Conservation (phyloP, 768 basidiomycete species). For the Strobilomyces echinocephalus region DNA sequence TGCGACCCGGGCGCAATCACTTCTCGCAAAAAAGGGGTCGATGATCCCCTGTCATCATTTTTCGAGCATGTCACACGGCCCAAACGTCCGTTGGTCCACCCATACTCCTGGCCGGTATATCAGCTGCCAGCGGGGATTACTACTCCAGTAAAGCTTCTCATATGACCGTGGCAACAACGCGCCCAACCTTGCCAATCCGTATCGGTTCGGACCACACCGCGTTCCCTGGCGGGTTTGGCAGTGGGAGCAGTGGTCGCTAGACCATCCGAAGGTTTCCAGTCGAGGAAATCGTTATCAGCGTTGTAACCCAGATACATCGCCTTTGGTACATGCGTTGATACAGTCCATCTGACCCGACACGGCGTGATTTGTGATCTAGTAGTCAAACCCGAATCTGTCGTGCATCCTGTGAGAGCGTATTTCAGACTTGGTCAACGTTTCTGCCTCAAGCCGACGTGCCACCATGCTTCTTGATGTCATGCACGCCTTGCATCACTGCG, state of each 20-base stretch:
- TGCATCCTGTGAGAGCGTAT: constrained; percentile 16
- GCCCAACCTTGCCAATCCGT: constrained; percentile 1
- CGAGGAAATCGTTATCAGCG: neutral
- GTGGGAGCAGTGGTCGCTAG: neutral
- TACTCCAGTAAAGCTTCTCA: constrained; percentile 18
- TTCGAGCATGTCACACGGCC: constrained; percentile 12
- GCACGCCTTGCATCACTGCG: constrained; percentile 24
- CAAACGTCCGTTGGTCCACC: constrained; percentile 7
- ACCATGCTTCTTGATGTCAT: constrained; percentile 13
- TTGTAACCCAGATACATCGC: neutral
- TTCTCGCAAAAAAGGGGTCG: constrained; percentile 6
- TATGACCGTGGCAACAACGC: constrained; percentile 18
- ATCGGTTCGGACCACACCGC: neutral
- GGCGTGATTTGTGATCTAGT: constrained; percentile 6
- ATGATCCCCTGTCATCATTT: constrained; percentile 11
- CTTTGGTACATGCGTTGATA: neutral
- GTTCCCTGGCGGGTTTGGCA: neutral
- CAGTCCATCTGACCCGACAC: constrained; percentile 1
- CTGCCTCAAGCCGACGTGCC: constrained; percentile 19
- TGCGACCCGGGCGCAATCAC: constrained; percentile 17
- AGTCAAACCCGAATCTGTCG: neutral
- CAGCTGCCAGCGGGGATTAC: constrained; percentile 29
- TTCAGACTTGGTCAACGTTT: constrained; percentile 23
- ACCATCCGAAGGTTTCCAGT: neutral
- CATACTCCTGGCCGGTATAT: constrained; percentile 11